Evolutionary conservation across 305 asterid genomes (phyloP).

Genomic region (Ilex paraguariensis): DNA sequence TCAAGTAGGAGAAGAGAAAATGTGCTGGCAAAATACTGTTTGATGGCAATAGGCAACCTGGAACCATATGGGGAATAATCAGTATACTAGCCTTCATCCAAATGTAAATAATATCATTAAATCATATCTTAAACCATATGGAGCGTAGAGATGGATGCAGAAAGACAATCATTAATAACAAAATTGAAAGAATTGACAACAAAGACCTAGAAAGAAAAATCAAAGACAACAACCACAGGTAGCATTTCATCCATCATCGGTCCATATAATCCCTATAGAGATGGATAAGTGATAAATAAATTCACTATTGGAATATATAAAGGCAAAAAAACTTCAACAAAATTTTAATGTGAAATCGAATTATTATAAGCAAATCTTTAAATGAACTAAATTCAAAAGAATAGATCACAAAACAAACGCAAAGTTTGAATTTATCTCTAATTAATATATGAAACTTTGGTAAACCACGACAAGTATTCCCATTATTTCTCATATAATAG

Average conservation of each 20-base stretch:
- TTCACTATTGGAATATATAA: background rate
- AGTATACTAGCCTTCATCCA: constrained; percentile 12
- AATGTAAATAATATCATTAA: background rate
- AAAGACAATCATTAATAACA: background rate
- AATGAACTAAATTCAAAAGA: too few relatives aligned
- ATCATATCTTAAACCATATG: background rate
- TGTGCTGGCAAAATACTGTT: constrained; percentile 55
- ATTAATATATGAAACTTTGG: too few relatives aligned
- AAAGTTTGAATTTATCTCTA: too few relatives aligned
- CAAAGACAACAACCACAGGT: constrained; percentile 73
- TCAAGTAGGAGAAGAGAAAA: constrained; percentile 51
- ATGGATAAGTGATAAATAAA: constrained; percentile 1
- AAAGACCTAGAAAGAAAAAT: constrained; percentile 63
- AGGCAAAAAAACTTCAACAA: background rate
- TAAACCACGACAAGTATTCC: too few relatives aligned
- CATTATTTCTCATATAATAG: too few relatives aligned
- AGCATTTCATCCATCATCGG: constrained; percentile 88
- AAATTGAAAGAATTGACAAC: constrained; percentile 4
- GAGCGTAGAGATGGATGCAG: background rate
- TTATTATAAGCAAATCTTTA: too few relatives aligned
- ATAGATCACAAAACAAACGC: too few relatives aligned
- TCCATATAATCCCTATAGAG: constrained; percentile 72
- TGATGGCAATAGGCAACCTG: constrained; percentile 77
- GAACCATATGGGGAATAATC: constrained; percentile 14
- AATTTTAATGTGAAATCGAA: background rate